A percentile compares a stretch with the other conserved stretches of the same genome.
Conservation (phyloP, 176 grass and related monocot species). For the Musa acuminata region DNA sequence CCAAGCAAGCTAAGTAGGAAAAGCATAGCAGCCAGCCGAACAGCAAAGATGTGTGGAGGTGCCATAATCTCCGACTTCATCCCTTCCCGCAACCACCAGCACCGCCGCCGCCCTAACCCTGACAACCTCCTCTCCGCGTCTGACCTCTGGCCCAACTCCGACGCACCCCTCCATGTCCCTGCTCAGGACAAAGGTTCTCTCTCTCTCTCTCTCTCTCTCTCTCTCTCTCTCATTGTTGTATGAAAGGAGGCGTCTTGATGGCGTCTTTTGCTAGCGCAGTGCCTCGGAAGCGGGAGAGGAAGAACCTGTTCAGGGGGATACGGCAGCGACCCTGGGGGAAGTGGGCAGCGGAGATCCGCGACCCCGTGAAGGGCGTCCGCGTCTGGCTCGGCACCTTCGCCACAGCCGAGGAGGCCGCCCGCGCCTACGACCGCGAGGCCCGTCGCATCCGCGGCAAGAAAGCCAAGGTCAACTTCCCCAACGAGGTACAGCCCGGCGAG, state of each 20-base stretch:
- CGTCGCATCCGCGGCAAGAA: conserved; percentile 79
- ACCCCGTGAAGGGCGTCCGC: conserved; percentile 73
- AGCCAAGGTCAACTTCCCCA: conserved; percentile 95
- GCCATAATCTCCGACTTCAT: too few relatives aligned
- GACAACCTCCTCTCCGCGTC: too few relatives aligned
- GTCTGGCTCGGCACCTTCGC: conserved; percentile 94
- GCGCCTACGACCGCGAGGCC: conserved; percentile 80
- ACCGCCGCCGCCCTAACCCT: too few relatives aligned
- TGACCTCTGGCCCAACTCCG: too few relatives aligned
- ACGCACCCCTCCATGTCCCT: too few relatives aligned
- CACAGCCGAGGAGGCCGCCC: conserved; percentile 70
- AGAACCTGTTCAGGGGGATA: conserved; percentile 78
- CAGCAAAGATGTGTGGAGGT: too few relatives aligned
- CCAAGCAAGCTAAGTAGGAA: too few relatives aligned
- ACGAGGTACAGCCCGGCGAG: conserved; percentile 8
- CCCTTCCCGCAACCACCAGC: too few relatives aligned
- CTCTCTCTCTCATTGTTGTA: not conserved
- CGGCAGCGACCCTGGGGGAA: conserved; percentile 54
- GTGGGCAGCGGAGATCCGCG: conserved; percentile 50
- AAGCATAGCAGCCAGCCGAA: too few relatives aligned
- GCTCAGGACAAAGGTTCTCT: too few relatives aligned
- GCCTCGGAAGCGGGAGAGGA: conserved; percentile 39
- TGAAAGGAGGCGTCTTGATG: not conserved
- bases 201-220: fast-evolving
- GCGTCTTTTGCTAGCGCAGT: conserved; percentile 4